A percentile compares a stretch with the other conserved stretches of the same genome.
Evolutionary conservation across 1,284 basidiomycete species (phyloP).

Genomic region (Bjerkandera adusta): DNA sequence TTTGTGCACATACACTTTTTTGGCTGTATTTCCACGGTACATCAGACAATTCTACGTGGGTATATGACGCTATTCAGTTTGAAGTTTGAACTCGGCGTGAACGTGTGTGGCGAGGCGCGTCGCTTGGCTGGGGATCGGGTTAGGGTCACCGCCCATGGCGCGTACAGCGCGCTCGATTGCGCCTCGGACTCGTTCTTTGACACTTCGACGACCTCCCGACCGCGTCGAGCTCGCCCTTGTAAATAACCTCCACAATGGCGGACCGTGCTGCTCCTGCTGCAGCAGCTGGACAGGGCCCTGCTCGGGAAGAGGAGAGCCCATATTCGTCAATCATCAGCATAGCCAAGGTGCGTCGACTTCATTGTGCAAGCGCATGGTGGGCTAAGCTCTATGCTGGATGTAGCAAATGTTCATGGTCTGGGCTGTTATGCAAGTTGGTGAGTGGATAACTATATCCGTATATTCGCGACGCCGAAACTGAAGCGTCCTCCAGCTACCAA

Average conservation of each 20-base stretch:
- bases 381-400: no score
- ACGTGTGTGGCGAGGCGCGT: no score
- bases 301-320: constrained; percentile 25
- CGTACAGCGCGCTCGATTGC: no score
- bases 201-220: no score
- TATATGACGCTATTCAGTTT: no score
- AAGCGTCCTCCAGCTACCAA: constrained; percentile 37
- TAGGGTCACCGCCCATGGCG: no score
- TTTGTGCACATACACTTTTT: not conserved
- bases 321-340: constrained; percentile 36
- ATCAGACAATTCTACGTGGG: not conserved
- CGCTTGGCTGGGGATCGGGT: no score
- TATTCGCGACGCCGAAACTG: constrained; percentile 3
- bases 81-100: no score
- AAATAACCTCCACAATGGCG: no score
- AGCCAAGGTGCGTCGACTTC: constrained; percentile 42
- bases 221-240: no score
- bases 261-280: constrained; percentile 21
- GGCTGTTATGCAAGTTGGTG: constrained; percentile 61
- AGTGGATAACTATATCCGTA: constrained; percentile 22
- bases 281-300: constrained; percentile 18
- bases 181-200: no score
- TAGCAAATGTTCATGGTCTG: constrained; percentile 69
- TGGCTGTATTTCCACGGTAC: no score
- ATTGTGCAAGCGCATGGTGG: not conserved